Percentiles rank a stretch among this genome's conserved stretches.
Evolutionary conservation across 164 flowering plant genomes (phyloP).

Genomic region (Nelumbo lutea): DNA sequence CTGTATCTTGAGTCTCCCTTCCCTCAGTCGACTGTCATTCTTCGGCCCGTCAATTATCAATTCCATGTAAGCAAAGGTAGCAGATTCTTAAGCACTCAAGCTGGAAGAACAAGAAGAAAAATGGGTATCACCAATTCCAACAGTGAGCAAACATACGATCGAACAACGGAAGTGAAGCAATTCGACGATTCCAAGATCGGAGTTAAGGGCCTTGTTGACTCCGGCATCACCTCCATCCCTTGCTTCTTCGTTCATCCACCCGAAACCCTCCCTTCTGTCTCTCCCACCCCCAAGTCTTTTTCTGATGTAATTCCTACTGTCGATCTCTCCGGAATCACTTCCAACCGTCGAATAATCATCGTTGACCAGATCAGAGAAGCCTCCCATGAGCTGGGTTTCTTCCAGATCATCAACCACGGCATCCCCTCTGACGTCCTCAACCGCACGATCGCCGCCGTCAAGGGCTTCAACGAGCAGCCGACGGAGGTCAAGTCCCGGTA

Average conservation of each 20-base stretch:
- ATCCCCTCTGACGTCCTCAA: constrained; percentile 23
- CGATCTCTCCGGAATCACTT: constrained; percentile 27
- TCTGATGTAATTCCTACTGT: constrained; percentile 29
- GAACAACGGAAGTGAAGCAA: constrained; percentile 35
- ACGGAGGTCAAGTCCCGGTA: constrained; percentile 23
- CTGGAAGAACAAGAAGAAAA: too few relatives aligned
- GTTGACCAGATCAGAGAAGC: constrained; percentile 33
- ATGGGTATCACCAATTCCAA: too few relatives aligned
- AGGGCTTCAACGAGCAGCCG: constrained; percentile 44
- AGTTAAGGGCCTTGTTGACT: constrained; percentile 62
- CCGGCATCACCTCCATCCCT: constrained; percentile 56
- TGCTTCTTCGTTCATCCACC: constrained; percentile 52
- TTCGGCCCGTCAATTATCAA: too few relatives aligned
- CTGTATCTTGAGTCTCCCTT: too few relatives aligned
- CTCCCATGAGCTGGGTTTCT: constrained; percentile 36
- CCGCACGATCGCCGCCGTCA: constrained; percentile 20
- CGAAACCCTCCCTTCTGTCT: constrained; percentile 14
- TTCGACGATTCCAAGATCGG: constrained; percentile 67
- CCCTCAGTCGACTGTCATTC: too few relatives aligned
- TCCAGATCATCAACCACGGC: constrained; percentile 54
- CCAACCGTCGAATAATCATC: constrained; percentile 17
- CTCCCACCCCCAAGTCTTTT: not conserved
- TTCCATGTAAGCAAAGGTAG: too few relatives aligned
- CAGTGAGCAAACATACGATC: constrained; percentile 19
- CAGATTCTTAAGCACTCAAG: too few relatives aligned